These are phyloP conservation scores for Takakia lepidozioides DNA, from an alignment of 225 moss, liverwort and hornwort species.

Conservation along the genomic window DNA sequence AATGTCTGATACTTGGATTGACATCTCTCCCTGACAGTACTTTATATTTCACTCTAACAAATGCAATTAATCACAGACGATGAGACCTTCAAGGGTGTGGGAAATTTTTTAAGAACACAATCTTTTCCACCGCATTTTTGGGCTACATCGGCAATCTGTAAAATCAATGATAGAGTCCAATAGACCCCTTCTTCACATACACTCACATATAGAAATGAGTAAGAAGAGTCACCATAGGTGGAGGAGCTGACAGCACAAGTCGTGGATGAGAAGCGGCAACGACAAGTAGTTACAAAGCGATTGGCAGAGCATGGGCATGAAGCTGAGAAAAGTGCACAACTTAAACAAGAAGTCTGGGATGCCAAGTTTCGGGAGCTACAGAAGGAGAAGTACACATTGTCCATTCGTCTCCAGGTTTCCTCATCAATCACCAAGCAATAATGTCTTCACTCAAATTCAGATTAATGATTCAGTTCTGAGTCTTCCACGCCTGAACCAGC, in stretches of 20 bases:
- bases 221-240: conserved; percentile 18
- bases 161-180: not conserved
- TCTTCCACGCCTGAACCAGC: too few relatives aligned
- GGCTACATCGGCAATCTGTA: not conserved
- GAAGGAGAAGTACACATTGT: conserved; percentile 66
- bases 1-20: too few relatives aligned
- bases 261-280: conserved; percentile 35
- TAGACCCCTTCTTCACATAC: not conserved
- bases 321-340: conserved; percentile 36
- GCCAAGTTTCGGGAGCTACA: conserved; percentile 55
- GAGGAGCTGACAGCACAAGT: conserved; percentile 53
- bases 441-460: too few relatives aligned
- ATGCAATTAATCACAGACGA: too few relatives aligned
- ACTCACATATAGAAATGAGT: not conserved
- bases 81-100: not conserved
- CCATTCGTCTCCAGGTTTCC: conserved; percentile 61
- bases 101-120: not conserved
- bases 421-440: not conserved
- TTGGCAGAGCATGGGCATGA: conserved; percentile 37
- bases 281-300: conserved; percentile 32
- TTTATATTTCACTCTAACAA: too few relatives aligned
- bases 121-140: too few relatives aligned
- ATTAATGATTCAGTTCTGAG: too few relatives aligned
- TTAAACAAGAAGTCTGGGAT: conserved; percentile 59
- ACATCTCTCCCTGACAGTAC: too few relatives aligned